Conservation (phyloP, 306 rosid species). For the Cucumis melo region DNA sequence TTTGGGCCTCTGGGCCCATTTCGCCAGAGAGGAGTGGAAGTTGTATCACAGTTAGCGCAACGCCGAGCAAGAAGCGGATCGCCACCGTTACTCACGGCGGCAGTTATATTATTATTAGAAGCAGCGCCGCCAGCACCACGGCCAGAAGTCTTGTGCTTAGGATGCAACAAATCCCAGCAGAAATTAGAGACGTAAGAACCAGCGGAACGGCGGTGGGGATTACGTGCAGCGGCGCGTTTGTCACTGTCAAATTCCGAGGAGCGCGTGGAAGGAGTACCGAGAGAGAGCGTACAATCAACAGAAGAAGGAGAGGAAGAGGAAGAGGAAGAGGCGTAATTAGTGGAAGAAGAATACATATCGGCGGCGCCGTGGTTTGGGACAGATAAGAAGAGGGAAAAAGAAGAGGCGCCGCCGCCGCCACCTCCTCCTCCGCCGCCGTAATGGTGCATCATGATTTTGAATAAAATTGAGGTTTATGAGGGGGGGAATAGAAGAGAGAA, state of each 20-base stretch:
- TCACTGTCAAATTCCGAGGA: slow-evolving; percentile 10
- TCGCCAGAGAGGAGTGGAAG: slow-evolving; percentile 97
- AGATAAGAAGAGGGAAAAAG: slow-evolving; percentile 56
- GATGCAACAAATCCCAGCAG: slow-evolving; percentile 72
- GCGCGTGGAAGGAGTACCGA: slow-evolving; percentile 83
- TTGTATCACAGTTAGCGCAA: slow-evolving; percentile 95
- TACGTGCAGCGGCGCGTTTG: slow-evolving; percentile 3
- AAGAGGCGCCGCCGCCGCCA: slow-evolving; percentile 45
- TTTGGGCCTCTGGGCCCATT: slow-evolving; percentile 97
- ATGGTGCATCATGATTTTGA: slow-evolving; percentile 39
- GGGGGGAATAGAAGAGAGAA: slow-evolving; percentile 2
- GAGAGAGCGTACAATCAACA: slow-evolving; percentile 90
- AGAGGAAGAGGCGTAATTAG: slow-evolving; percentile 23
- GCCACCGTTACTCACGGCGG: neutral
- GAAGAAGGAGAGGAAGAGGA: slow-evolving; percentile 42
- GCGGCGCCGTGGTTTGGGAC: slow-evolving; percentile 35
- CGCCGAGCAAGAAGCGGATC: slow-evolving; percentile 89
- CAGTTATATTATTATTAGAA: neutral
- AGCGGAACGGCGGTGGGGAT: slow-evolving; percentile 15
- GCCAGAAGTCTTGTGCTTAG: slow-evolving; percentile 25
- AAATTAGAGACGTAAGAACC: slow-evolving; percentile 30
- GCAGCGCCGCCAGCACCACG: neutral
- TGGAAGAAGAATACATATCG: slow-evolving; percentile 17
- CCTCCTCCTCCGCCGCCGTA: slow-evolving; percentile 38
- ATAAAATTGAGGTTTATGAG: neutral